Percentiles rank a stretch among this genome's conserved stretches.
These are phyloP conservation scores for Hypoxylon crocopeplum DNA, from an alignment of 495 filamentous ascomycete genomes.

Conservation along the genomic window DNA sequence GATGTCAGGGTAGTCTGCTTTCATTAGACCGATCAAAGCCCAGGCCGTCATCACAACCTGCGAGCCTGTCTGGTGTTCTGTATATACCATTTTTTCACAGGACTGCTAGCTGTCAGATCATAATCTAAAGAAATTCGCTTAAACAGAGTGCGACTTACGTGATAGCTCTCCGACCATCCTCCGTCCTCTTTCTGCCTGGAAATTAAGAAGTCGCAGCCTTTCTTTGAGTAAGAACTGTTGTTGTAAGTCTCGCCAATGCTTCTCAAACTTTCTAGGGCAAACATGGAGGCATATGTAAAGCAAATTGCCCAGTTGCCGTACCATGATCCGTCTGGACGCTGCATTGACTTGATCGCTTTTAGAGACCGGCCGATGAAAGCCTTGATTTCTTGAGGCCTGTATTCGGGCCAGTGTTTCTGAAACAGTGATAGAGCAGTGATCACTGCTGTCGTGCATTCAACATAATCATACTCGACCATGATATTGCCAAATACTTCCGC, in stretches of 20 bases:
- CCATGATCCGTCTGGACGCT: slow-evolving; percentile 87
- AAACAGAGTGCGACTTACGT: slow-evolving; percentile 61
- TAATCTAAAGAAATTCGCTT: background rate
- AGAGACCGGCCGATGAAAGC: slow-evolving; percentile 73
- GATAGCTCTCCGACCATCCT: slow-evolving; percentile 96
- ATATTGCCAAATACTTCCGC: slow-evolving; percentile 97
- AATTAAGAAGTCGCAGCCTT: slow-evolving; percentile 85
- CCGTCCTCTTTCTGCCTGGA: slow-evolving; percentile 84
- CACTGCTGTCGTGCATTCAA: slow-evolving; percentile 94
- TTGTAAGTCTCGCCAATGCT: slow-evolving; percentile 82
- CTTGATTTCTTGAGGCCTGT: slow-evolving; percentile 77
- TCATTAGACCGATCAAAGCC: slow-evolving; percentile 84
- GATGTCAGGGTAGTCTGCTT: slow-evolving; percentile 80
- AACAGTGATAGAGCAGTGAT: slow-evolving; percentile 90
- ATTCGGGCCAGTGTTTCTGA: slow-evolving; percentile 77
- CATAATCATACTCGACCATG: slow-evolving; percentile 98
- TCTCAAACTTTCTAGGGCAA: slow-evolving; percentile 85
- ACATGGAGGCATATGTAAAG: slow-evolving; percentile 96
- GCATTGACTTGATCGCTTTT: slow-evolving; percentile 78
- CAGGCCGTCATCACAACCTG: slow-evolving; percentile 95
- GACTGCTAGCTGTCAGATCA: slow-evolving; percentile 45
- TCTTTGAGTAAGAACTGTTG: slow-evolving; percentile 71
- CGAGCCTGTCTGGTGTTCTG: slow-evolving; percentile 61
- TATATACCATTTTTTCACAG: slow-evolving; percentile 60
- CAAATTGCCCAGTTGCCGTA: slow-evolving; percentile 98